Evolutionary conservation across 768 basidiomycete species (phyloP), one percentile per base, ranked within the genome.

Genomic region (Paxillus rubicundulus): DNA sequence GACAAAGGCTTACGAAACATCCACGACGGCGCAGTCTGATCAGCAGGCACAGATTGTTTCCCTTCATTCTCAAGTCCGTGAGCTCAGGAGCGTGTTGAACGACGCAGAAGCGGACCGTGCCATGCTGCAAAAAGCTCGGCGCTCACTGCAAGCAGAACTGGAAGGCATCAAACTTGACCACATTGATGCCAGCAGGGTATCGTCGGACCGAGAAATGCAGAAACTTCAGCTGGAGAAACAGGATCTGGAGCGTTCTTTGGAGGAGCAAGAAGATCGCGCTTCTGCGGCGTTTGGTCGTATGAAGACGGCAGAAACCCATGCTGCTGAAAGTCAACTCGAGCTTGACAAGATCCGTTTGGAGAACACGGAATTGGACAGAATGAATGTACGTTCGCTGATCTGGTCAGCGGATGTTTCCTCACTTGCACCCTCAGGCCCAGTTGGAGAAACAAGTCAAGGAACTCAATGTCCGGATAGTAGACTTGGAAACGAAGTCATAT

Each of bases 401-500:
- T 41, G 34, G 18, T 38, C 8, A 9, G n/a, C 46, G 27, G 16
- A 30, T 14, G 9, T 20, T 34, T 36, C 24, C 46, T 57, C 27
- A 58, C 40, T 37, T 9, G 5, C 5, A 2, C 10, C 24, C 14
- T 28, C 53, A 94, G 92, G 89, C 88, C 10, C 82, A 77, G 56
- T 74, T 94, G 16, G 90, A 93, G 73, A 92, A 90, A 63, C 87
- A 90, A 63, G 77, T 88, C 63, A 92, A 91, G 63, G 92, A 92
- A 47, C 71, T 92, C 30, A 90, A 91, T 55, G 80, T 90, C 38
- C 86, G 85, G 37, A 83, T 93, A 50, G 83, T 89, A 9, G 91
- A 92, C 61, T 76, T 92, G 16, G 90, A 91, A 67, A 89, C 90
- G 1, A 87, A 77, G 61, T 85, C 89, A 5, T 84, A 90, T 56